Evolutionary conservation across 176 grass and related monocot species (phyloP).

Genomic region (Calamus simplicifolius): DNA sequence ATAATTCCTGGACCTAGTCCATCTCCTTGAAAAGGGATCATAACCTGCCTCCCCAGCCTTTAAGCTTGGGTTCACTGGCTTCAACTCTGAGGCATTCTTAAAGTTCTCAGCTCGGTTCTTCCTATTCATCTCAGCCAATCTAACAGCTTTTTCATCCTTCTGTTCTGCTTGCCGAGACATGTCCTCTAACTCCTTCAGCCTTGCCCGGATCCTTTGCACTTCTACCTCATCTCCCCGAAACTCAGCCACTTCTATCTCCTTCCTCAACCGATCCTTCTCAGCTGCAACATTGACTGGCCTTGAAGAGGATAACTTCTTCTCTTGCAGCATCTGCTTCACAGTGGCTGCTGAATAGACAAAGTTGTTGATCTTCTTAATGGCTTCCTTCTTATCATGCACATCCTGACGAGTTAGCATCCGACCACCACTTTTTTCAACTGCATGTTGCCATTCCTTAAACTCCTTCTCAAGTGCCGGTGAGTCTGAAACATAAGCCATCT

Average conservation of each 20-base stretch:
- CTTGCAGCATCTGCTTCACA: conserved; percentile 57
- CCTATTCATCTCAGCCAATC: conserved; percentile 92
- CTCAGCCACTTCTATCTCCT: conserved; percentile 64
- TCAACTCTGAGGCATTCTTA: conserved; percentile 89
- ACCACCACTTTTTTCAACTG: conserved; percentile 49
- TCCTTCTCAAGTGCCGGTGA: conserved; percentile 50
- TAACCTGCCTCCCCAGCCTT: conserved; percentile 96
- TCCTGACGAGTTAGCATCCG: conserved; percentile 76
- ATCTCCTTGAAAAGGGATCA: conserved; percentile 93
- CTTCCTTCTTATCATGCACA: conserved; percentile 83
- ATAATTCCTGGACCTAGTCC: conserved; percentile 92
- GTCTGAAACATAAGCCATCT: conserved; percentile 89
- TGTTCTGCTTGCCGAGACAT: conserved; percentile 27
- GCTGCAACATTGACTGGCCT: conserved; percentile 84
- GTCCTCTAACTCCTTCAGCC: conserved; percentile 56
- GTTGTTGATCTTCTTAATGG: conserved; percentile 46
- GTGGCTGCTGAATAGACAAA: conserved; percentile 77
- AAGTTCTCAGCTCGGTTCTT: conserved; percentile 92
- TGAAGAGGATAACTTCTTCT: conserved; percentile 69
- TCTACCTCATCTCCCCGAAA: conserved; percentile 44
- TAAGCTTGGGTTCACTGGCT: conserved; percentile 67
- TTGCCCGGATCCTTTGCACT: conserved; percentile 53
- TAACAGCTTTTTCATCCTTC: conserved; percentile 69
- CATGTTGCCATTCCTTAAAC: conserved; percentile 85
- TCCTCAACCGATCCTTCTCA: conserved; percentile 87